A percentile compares a stretch with the other conserved stretches of the same genome.
Evolutionary conservation across 2,329 filamentous ascomycete species (phyloP).

Genomic region (Mycogone perniciosa): DNA sequence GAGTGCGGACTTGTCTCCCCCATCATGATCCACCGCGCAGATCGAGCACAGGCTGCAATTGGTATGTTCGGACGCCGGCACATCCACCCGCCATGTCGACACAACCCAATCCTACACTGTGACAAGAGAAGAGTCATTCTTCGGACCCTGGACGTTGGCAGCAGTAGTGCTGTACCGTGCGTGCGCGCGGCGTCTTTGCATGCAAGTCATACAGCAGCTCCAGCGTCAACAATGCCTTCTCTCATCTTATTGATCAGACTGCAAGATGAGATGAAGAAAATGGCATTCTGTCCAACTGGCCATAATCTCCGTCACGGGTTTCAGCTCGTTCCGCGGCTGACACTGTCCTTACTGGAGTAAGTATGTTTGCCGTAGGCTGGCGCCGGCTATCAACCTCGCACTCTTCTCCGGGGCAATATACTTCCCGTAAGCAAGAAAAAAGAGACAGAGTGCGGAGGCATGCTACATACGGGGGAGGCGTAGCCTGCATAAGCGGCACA

Average conservation of each 20-base stretch:
- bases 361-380: constrained; percentile 1
- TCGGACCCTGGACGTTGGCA: background rate
- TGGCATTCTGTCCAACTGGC: constrained; percentile 5
- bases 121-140: constrained; percentile 6
- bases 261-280: constrained; percentile 10
- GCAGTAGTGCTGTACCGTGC: constrained; percentile 3
- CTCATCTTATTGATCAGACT: constrained; percentile 12
- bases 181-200: constrained; percentile 6
- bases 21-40: constrained; percentile 5
- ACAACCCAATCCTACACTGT: constrained; percentile 9
- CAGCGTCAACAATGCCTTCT: constrained; percentile 9
- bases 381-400: background rate
- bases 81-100: constrained; percentile 9
- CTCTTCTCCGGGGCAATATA: background rate
- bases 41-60: constrained; percentile 2
- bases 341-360: constrained; percentile 1
- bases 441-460: constrained; percentile 8
- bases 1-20: constrained; percentile 4
- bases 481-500: constrained; percentile 27
- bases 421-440: background rate
- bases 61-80: constrained; percentile 10
- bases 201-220: constrained; percentile 13
- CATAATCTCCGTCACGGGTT: constrained; percentile 4
- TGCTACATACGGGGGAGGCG: constrained; percentile 13
- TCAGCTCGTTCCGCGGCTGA: constrained; percentile 10